phyloP scores from a whole-genome alignment of 352 stramenopile genomes.

The Thalassiosira exigua region DNA sequence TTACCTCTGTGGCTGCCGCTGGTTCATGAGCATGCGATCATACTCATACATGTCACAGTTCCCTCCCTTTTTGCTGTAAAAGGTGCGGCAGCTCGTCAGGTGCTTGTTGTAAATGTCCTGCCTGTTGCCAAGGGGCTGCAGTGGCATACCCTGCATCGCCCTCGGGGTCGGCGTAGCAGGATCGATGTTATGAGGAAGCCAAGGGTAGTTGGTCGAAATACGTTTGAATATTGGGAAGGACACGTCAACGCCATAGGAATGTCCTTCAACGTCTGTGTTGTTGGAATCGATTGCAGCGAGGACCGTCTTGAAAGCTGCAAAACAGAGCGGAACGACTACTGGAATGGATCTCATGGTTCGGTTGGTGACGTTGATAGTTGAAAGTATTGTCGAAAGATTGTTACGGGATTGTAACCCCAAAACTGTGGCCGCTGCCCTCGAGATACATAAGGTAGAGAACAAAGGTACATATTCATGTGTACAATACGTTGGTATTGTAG shows the following conservation, averaged over 20 bases:
- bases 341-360: no score
- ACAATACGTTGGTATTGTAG: no score
- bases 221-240: conserved; percentile 35
- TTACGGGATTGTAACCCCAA: no score
- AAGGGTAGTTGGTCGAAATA: conserved; percentile 65
- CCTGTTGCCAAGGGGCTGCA: conserved; percentile 55
- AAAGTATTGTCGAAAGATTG: no score
- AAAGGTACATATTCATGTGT: no score
- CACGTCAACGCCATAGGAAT: conserved; percentile 47
- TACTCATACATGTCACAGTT: conserved; percentile 55
- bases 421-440: no score
- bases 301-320: no score
- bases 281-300: no score
- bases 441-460: no score
- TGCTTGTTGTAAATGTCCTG: conserved; percentile 42
- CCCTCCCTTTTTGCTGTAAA: conserved; percentile 18
- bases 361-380: no score
- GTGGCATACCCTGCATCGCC: conserved; percentile 56
- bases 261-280: no score
- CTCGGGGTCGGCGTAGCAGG: conserved; percentile 30
- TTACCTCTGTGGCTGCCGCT: conserved; percentile 51
- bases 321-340: no score
- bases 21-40: conserved; percentile 62
- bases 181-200: conserved; percentile 68
- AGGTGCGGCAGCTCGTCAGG: conserved; percentile 11